Evolutionary conservation across 345 rosid species (phyloP), one percentile per base, ranked within the genome.

Genomic region (Microcos paniculata): DNA sequence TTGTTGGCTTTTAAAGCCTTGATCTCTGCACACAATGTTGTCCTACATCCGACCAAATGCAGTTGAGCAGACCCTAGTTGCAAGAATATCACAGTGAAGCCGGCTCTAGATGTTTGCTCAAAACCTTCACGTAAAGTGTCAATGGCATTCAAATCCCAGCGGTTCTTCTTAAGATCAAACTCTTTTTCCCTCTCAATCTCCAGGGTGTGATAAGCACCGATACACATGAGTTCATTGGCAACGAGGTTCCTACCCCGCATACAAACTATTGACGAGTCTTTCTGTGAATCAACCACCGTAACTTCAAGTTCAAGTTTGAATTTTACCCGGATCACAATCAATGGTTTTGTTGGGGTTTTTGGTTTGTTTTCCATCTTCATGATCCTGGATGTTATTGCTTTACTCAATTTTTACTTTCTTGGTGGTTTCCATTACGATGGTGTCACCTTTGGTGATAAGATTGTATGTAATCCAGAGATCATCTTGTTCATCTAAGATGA

Each of bases 401-500:
- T 15, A 13, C 6, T 35, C 6, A 28, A 11, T 3, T n/a, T n/a
- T n/a, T 48, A 71, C 71, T 71, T 62, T 71, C 5, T 71, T 52
- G 55, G 76, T 38, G 18, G 71, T 77, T 0, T 77, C 63, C 4
- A 57, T 6, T 33, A 13, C 13, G 45, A 77, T 40, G 5, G 19
- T 28, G 21, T 77, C 80, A n/a, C 64, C 76, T 9, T 24, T 67
- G 33, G 55, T 15, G 4, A 77, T 26, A 11, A 77, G 33, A 15
- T 62, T 77, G 56, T 61, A 77, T 35, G 35, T 55, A 4, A 77
- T 12, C 80, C 80, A 77, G 3, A 71, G 42, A 43, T 77, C 76
- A 6, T 77, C 80, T 1, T 57, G 65, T 18, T 70, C 71, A 18
- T 77, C 46, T 0, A 68, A 18, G 46, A 42, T 2, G 9, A 65